A percentile compares a stretch with the other conserved stretches of the same genome.
These are phyloP conservation scores for Xerocomus potaroensis DNA, from an alignment of 768 basidiomycete species.

Conservation along the genomic window DNA sequence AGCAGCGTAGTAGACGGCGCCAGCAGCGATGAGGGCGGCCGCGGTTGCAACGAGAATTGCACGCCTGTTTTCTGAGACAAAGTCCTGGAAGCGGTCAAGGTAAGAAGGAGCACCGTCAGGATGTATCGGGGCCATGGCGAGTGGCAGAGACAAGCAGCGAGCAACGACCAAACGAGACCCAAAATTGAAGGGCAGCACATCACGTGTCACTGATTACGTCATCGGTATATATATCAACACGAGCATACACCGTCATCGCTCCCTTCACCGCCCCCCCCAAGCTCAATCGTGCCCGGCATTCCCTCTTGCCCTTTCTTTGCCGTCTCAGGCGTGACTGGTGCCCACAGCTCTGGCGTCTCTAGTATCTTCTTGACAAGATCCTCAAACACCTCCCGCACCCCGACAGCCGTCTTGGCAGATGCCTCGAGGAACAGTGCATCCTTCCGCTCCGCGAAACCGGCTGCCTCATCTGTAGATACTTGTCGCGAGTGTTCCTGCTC, in stretches of 20 bases:
- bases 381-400: constrained; percentile 71
- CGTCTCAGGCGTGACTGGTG: constrained; percentile 29
- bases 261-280: constrained; percentile 17
- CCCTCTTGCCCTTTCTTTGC: constrained; percentile 12
- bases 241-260: constrained; percentile 24
- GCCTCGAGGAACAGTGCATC: constrained; percentile 87
- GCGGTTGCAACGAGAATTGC: constrained; percentile 70
- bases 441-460: constrained; percentile 77
- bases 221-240: constrained; percentile 27
- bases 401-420: constrained; percentile 85
- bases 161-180: background rate
- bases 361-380: constrained; percentile 80
- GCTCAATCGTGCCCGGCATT: constrained; percentile 44
- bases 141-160: background rate
- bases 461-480: constrained; percentile 74
- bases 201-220: constrained; percentile 24
- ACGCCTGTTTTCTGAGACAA: constrained; percentile 75
- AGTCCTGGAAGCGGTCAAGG: constrained; percentile 61
- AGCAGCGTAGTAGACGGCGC: constrained; percentile 70
- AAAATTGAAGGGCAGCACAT: too few species aligned
- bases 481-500: constrained; percentile 84
- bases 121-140: constrained; percentile 21
- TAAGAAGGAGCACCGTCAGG: constrained; percentile 25
- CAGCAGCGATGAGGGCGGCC: constrained; percentile 64
- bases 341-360: constrained; percentile 82